Conservation (phyloP, 352 stramenopile species). For the Pythium utonaiense region DNA sequence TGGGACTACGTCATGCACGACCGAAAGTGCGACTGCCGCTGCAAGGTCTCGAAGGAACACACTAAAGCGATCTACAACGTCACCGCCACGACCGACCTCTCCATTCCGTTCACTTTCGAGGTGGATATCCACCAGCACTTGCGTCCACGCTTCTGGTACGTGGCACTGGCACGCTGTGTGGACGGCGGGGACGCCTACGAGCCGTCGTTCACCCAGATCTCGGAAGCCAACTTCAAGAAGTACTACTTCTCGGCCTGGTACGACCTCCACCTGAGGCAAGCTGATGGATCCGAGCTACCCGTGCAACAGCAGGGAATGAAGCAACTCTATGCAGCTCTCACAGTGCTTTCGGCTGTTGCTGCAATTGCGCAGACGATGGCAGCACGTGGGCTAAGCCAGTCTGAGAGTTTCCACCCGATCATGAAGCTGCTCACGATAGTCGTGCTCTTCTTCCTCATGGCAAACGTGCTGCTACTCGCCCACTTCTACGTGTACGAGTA, state of each 20-base stretch:
- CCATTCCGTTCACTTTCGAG: constrained; percentile 53
- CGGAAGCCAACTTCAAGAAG: constrained; percentile 60
- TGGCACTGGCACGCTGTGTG: constrained; percentile 68
- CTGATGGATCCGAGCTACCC: constrained; percentile 55
- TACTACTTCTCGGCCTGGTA: constrained; percentile 83
- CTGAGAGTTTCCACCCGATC: constrained; percentile 79
- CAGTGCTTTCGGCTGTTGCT: constrained; percentile 32
- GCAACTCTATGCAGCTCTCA: constrained; percentile 49
- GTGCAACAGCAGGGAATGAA: constrained; percentile 63
- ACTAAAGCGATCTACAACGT: constrained; percentile 74
- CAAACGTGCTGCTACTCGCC: constrained; percentile 51
- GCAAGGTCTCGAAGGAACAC: constrained; percentile 66
- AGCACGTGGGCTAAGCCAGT: constrained; percentile 39
- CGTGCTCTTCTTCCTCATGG: constrained; percentile 57
- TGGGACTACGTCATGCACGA: constrained; percentile 76
- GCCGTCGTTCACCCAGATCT: constrained; percentile 65
- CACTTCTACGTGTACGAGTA: constrained; percentile 62
- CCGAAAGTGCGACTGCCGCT: constrained; percentile 54
- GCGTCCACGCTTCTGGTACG: constrained; percentile 68
- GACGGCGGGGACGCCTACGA: constrained; percentile 54
- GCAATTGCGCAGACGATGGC: constrained; percentile 41
- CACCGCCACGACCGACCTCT: constrained; percentile 36
- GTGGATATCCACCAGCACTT: constrained; percentile 66
- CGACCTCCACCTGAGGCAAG: constrained; percentile 73
- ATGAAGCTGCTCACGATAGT: constrained; percentile 65